These are phyloP conservation scores for Pseudogymnoascus pannorum DNA, from an alignment of 2,329 filamentous ascomycete genomes.

Conservation along the genomic window DNA sequence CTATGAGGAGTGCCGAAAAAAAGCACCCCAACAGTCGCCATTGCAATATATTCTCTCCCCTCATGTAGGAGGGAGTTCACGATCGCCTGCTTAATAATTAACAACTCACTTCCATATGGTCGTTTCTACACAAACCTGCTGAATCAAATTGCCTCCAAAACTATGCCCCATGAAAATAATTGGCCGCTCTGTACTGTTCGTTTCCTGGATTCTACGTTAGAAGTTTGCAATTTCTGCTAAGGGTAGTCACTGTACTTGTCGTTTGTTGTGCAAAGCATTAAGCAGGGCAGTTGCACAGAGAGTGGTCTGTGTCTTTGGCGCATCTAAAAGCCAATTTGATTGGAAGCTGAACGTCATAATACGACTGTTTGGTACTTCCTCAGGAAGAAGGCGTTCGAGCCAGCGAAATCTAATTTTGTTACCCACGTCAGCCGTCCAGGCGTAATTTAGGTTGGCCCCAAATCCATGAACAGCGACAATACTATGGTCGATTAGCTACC, in stretches of 20 bases:
- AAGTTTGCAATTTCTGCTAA: not conserved
- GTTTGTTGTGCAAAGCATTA: not conserved
- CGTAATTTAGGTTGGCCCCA: not conserved
- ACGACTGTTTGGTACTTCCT: not conserved
- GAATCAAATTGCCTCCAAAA: conserved; percentile 23
- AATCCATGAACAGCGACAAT: not conserved
- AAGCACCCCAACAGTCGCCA: not conserved
- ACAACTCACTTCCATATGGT: not conserved
- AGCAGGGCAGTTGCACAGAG: not conserved
- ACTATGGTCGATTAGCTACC: not conserved
- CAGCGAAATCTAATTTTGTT: not conserved
- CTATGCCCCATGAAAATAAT: conserved; percentile 25
- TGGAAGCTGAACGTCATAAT: not conserved
- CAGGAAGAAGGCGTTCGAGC: not conserved
- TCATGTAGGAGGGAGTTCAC: not conserved
- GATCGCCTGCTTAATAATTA: not conserved
- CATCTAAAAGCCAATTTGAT: not conserved
- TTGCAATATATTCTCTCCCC: not conserved
- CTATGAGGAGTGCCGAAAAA: not conserved
- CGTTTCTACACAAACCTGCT: conserved; percentile 14
- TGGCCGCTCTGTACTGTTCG: conserved; percentile 18
- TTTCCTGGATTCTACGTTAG: conserved; percentile 14
- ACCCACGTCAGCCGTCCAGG: not conserved
- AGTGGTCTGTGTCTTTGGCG: not conserved
- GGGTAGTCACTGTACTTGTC: not conserved